Conservation (phyloP, 2,329 filamentous ascomycete genomes). For the Chaetothyriales sp. region DNA sequence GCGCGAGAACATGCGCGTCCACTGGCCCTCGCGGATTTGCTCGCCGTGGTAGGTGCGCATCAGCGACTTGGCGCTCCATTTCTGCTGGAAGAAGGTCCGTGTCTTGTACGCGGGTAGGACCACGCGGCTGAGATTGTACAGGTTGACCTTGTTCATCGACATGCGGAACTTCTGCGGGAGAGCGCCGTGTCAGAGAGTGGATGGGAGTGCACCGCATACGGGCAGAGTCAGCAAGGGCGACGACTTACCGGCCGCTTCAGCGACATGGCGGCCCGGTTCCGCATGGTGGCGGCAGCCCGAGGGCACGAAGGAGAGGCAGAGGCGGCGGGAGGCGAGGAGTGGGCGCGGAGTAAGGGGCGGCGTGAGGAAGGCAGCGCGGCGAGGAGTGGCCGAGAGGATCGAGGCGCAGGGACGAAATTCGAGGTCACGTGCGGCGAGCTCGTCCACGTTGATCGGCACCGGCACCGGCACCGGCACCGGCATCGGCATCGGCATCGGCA, state of each 20-base stretch:
- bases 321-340: not conserved
- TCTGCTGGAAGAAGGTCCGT: constrained; percentile 89
- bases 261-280: constrained; percentile 31
- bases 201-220: too few species aligned
- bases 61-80: constrained; percentile 81
- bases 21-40: constrained; percentile 82
- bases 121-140: constrained; percentile 67
- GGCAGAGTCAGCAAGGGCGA: not conserved
- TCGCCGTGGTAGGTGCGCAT: constrained; percentile 87
- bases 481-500: not conserved
- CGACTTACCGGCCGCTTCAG: constrained; percentile 26
- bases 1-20: constrained; percentile 82
- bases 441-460: not conserved
- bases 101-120: constrained; percentile 29
- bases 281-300: constrained; percentile 21
- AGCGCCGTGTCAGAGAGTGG: constrained; percentile 1
- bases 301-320: not conserved
- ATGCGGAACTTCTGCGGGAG: constrained; percentile 69
- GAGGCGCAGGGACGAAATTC: not conserved
- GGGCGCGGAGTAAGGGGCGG: not conserved
- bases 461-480: not conserved
- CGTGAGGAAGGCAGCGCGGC: not conserved
- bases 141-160: constrained; percentile 95
- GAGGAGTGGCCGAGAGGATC: not conserved
- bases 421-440: not conserved